A percentile compares a stretch with the other conserved stretches of the same genome.
Conservation (phyloP, 2,329 filamentous ascomycete genomes). For the Talaromyces amestolkiae region DNA sequence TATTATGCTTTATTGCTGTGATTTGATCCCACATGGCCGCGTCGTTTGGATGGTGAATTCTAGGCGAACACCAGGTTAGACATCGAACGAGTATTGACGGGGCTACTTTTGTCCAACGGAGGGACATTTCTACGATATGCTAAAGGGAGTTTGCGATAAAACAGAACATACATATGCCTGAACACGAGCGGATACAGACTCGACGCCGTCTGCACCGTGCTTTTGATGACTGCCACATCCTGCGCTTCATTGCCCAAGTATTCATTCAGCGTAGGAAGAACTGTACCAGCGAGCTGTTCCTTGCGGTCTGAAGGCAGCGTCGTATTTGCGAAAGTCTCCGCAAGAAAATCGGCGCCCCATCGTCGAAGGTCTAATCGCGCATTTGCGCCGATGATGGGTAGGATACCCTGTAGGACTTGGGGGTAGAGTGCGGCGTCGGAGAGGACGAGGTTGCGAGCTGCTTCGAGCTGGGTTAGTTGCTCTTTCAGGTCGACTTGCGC, state of each 20-base stretch:
- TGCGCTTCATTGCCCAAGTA: conserved; percentile 70
- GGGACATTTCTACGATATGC: not conserved
- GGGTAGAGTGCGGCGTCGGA: conserved; percentile 84
- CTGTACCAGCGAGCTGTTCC: conserved; percentile 71
- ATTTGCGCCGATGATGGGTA: conserved; percentile 80
- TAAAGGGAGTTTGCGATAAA: conserved; percentile 19
- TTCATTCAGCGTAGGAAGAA: conserved; percentile 72
- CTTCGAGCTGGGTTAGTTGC: conserved; percentile 83
- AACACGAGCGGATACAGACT: conserved; percentile 92
- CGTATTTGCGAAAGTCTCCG: conserved; percentile 94
- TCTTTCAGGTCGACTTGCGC: conserved; percentile 62
- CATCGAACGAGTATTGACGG: conserved; percentile 3
- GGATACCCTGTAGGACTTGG: conserved; percentile 84
- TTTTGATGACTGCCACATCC: conserved; percentile 78
- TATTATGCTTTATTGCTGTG: conserved; percentile 81
- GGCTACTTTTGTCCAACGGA: not conserved
- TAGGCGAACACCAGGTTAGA: conserved; percentile 46
- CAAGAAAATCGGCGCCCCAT: conserved; percentile 96
- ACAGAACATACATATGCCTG: conserved; percentile 80
- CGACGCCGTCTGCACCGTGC: conserved; percentile 80
- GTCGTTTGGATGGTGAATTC: conserved; percentile 83
- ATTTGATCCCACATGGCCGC: conserved; percentile 81
- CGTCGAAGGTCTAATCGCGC: conserved; percentile 77
- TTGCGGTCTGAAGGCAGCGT: conserved; percentile 74
- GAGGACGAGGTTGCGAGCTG: conserved; percentile 85